Conservation (phyloP, 2,329 filamentous ascomycete genomes). For the Diaporthe ilicicola region DNA sequence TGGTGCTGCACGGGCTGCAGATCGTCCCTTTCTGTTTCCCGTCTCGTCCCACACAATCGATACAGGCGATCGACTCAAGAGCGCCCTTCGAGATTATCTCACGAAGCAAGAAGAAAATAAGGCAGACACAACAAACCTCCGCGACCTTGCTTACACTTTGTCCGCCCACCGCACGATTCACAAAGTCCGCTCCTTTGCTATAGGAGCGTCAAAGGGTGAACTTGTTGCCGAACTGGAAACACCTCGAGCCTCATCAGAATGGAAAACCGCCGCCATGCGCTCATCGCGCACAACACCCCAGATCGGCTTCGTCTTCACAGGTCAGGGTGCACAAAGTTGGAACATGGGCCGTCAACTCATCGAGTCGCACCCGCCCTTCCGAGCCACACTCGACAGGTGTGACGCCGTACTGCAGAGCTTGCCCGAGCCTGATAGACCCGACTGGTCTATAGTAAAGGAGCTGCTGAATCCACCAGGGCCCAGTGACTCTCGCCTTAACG, state of each 20-base stretch:
- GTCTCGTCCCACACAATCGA: background rate
- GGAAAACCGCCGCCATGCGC: background rate
- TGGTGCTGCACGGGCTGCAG: background rate
- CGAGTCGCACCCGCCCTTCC: background rate
- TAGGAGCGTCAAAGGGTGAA: background rate
- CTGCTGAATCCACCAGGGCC: constrained; percentile 1
- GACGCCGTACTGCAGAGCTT: background rate
- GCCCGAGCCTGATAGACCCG: background rate
- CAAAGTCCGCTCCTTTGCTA: constrained; percentile 34
- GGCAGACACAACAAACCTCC: constrained; percentile 12
- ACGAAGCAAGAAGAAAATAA: background rate
- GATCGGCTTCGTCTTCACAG: constrained; percentile 41
- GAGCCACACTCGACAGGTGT: background rate
- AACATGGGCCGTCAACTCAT: constrained; percentile 41
- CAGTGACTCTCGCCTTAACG: constrained; percentile 19
- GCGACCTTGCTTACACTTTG: constrained; percentile 39
- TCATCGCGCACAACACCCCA: background rate
- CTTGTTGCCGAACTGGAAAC: background rate
- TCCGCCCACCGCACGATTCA: constrained; percentile 23
- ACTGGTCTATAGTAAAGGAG: constrained; percentile 20
- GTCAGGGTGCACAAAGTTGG: constrained; percentile 45
- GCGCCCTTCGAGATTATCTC: background rate
- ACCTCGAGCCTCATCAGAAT: background rate
- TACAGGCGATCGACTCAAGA: background rate
- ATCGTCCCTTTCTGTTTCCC: background rate